A percentile compares a stretch with the other conserved stretches of the same genome.
These are phyloP conservation scores for Aspergillus clavatus DNA, from an alignment of 2,329 filamentous ascomycete genomes.

Conservation along the genomic window DNA sequence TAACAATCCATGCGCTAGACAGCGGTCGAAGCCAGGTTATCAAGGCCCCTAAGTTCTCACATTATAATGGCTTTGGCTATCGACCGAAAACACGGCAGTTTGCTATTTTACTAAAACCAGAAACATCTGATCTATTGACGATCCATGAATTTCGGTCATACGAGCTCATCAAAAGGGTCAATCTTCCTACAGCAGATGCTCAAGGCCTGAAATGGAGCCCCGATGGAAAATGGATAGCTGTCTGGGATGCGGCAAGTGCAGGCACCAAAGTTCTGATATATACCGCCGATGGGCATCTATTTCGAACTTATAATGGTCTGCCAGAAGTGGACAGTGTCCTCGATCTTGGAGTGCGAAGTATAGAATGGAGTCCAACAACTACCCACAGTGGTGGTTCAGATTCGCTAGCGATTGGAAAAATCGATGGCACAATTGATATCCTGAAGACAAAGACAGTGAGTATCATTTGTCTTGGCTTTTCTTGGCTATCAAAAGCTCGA, in stretches of 20 bases:
- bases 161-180: conserved; percentile 29
- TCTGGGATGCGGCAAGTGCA: conserved; percentile 52
- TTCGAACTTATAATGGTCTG: conserved; percentile 47
- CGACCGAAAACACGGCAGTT: conserved; percentile 38
- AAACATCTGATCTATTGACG: conserved; percentile 35
- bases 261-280: conserved; percentile 51
- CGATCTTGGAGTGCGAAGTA: conserved; percentile 48
- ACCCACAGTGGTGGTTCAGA: conserved; percentile 25
- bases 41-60: conserved; percentile 38
- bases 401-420: conserved; percentile 47
- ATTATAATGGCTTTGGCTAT: conserved; percentile 34
- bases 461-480: background rate
- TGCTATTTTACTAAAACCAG: conserved; percentile 38
- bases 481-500: background rate
- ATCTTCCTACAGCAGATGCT: conserved; percentile 51
- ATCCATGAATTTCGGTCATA: conserved; percentile 36
- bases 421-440: conserved; percentile 48
- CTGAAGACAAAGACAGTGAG: conserved; percentile 41
- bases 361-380: conserved; percentile 50
- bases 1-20: conserved; percentile 33
- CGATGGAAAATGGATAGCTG: conserved; percentile 55
- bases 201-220: conserved; percentile 57
- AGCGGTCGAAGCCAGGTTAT: conserved; percentile 35
- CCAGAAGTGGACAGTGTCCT: conserved; percentile 33
- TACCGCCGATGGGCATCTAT: conserved; percentile 57